Conservation (phyloP, 2,329 filamentous ascomycete genomes). For the Xylaria sp. region DNA sequence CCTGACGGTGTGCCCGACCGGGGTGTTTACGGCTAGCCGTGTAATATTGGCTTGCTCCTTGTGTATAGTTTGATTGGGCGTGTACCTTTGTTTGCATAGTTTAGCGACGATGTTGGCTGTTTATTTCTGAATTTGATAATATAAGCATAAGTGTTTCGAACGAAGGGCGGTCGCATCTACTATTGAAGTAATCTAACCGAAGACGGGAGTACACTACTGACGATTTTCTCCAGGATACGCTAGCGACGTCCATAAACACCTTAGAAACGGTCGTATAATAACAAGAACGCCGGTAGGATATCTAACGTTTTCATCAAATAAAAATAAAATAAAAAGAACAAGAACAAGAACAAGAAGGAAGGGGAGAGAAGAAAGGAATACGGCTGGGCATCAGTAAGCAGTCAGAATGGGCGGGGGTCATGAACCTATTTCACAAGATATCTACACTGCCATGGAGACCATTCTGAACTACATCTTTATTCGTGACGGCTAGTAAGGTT, state of each 20-base stretch:
- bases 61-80: constrained; percentile 12
- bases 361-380: too few relatives aligned
- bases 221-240: neutral
- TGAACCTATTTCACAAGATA: too few relatives aligned
- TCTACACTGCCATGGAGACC: too few relatives aligned
- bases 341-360: too few relatives aligned
- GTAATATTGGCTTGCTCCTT: neutral
- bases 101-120: constrained; percentile 4
- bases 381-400: too few relatives aligned
- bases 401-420: too few relatives aligned
- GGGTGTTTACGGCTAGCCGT: constrained; percentile 31
- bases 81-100: neutral
- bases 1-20: constrained; percentile 40
- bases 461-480: neutral
- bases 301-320: too few relatives aligned
- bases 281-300: too few relatives aligned
- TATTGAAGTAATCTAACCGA: neutral
- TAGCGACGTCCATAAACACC: neutral
- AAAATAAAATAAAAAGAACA: too few relatives aligned
- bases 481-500: neutral
- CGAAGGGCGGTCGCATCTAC: neutral
- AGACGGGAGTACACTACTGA: neutral
- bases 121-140: constrained; percentile 4
- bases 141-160: neutral
- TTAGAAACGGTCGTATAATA: too few relatives aligned